Percentiles rank a stretch among this genome's conserved stretches.
phyloP scores from a whole-genome alignment of 2,329 filamentous ascomycete species.

The Alternaria dauci region DNA sequence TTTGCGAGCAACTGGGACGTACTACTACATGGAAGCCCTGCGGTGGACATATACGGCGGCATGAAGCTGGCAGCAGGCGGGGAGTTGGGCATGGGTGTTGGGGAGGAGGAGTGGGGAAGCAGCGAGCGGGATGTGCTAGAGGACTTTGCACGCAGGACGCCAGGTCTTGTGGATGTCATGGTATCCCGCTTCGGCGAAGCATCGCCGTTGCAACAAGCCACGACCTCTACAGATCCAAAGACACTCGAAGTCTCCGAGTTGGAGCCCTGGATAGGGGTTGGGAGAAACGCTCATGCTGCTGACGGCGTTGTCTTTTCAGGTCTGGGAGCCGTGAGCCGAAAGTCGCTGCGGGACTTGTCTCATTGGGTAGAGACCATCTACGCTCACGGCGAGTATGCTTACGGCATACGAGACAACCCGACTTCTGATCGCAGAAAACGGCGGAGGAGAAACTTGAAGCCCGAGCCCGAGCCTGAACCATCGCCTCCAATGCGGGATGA shows the following conservation, averaged over 20 bases:
- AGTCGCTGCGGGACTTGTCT: constrained; percentile 75
- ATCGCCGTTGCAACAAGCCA: constrained; percentile 40
- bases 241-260: constrained; percentile 31
- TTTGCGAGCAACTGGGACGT: constrained; percentile 81
- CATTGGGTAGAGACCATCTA: constrained; percentile 92
- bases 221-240: constrained; percentile 37
- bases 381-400: constrained; percentile 81
- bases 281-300: constrained; percentile 70
- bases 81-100: constrained; percentile 91
- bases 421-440: constrained; percentile 67
- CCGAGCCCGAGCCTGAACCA: constrained; percentile 13
- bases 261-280: constrained; percentile 77
- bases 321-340: constrained; percentile 73
- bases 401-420: constrained; percentile 83
- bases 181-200: constrained; percentile 83
- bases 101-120: constrained; percentile 93
- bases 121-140: constrained; percentile 93
- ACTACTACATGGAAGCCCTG: constrained; percentile 87
- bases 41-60: constrained; percentile 78
- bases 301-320: constrained; percentile 91
- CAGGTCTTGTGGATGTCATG: constrained; percentile 86
- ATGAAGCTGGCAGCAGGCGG: constrained; percentile 90
- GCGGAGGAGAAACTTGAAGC: constrained; percentile 50
- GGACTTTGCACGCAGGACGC: constrained; percentile 79
- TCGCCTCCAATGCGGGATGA: constrained; percentile 9